phyloP scores from a whole-genome alignment of 139 green algal species.

The Chlorella sp. region DNA sequence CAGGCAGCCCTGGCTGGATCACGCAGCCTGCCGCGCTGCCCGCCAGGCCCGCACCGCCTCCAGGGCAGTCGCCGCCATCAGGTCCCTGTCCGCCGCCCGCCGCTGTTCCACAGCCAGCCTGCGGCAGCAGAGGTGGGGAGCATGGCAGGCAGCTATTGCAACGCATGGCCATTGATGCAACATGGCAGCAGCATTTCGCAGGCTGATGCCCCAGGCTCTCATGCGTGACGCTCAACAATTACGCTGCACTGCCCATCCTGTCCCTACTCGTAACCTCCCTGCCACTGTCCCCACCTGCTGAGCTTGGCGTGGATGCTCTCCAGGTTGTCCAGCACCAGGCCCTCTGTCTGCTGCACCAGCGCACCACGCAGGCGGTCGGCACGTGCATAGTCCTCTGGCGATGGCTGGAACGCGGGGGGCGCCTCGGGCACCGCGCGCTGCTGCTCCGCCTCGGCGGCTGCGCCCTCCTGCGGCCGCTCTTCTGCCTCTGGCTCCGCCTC shows the following conservation, averaged over 20 bases:
- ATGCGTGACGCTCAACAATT: too few species aligned
- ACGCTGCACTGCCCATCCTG: too few species aligned
- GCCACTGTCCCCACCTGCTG: constrained; percentile 3
- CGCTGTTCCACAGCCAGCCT: constrained; percentile 38
- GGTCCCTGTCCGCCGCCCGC: constrained; percentile 18
- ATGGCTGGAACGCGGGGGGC: neutral
- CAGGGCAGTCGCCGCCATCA: constrained; percentile 30
- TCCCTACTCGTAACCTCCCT: too few species aligned
- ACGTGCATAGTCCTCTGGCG: neutral
- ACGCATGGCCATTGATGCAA: too few species aligned
- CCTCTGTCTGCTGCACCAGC: constrained; percentile 39
- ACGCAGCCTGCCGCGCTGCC: neutral
- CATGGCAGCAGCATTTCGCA: neutral
- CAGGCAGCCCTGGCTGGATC: neutral
- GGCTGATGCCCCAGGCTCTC: too few species aligned
- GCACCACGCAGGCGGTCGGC: constrained; percentile 37
- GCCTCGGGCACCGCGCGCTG: neutral
- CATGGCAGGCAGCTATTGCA: too few species aligned
- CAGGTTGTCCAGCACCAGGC: constrained; percentile 45
- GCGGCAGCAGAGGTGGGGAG: neutral
- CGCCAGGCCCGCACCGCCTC: neutral
- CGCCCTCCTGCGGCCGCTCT: too few species aligned
- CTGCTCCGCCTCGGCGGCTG: neutral
- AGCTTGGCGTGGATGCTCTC: constrained; percentile 54
- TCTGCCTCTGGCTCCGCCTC: neutral